A percentile compares a stretch with the other conserved stretches of the same genome.
Evolutionary conservation across 2,329 filamentous ascomycete genomes (phyloP).

Genomic region (Alternaria novae-zelandiae): DNA sequence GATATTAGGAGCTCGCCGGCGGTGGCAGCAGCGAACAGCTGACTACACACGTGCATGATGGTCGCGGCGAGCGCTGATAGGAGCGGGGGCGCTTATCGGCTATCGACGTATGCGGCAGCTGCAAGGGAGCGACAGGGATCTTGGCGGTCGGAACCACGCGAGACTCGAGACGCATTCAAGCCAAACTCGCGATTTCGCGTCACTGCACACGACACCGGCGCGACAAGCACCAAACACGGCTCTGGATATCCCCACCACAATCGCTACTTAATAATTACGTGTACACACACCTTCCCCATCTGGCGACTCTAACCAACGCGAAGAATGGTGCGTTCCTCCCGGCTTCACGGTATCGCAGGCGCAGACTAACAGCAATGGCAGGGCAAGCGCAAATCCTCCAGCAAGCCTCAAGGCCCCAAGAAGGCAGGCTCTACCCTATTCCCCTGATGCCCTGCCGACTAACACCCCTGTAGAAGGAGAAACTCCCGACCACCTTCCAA

Average conservation of each 20-base stretch:
- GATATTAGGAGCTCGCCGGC: conserved; percentile 20
- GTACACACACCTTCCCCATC: background rate
- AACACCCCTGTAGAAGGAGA: conserved; percentile 58
- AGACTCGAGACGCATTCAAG: conserved; percentile 5
- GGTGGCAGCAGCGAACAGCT: conserved; percentile 18
- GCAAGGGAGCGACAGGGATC: conserved; percentile 24
- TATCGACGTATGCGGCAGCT: conserved; percentile 33
- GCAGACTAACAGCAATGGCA: conserved; percentile 30
- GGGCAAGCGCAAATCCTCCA: conserved; percentile 92
- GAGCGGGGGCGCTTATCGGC: conserved; percentile 39
- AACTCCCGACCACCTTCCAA: conserved; percentile 82
- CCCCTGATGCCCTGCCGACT: conserved; percentile 3
- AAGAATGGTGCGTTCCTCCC: conserved; percentile 29
- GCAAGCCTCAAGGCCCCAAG: conserved; percentile 80
- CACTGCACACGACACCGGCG: conserved; percentile 10
- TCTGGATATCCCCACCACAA: background rate
- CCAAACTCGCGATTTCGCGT: conserved; percentile 16
- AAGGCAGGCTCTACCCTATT: conserved; percentile 63
- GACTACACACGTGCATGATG: conserved; percentile 23
- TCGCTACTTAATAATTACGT: background rate
- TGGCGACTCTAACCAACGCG: background rate
- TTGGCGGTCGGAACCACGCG: conserved; percentile 34
- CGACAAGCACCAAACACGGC: background rate
- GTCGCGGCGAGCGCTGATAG: conserved; percentile 29
- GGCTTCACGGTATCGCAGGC: conserved; percentile 16